phyloP scores from a whole-genome alignment of 1,284 basidiomycete species.

The Papiliotrema fonsecae region DNA sequence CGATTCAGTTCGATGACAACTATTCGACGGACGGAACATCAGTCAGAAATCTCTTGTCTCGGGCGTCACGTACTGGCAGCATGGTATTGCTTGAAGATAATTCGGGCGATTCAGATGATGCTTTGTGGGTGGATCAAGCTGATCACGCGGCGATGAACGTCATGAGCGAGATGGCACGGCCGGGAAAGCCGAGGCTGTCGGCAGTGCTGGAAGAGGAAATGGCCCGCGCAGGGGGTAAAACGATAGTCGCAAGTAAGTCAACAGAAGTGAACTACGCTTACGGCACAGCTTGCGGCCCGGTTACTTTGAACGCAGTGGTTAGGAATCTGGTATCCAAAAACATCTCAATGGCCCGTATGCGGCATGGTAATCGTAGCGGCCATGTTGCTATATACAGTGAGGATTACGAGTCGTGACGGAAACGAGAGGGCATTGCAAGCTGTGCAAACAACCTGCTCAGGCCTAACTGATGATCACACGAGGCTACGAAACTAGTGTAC shows the following conservation, averaged over 20 bases:
- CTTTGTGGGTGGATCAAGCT: conserved; percentile 57
- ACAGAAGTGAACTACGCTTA: conserved; percentile 1
- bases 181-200: conserved; percentile 69
- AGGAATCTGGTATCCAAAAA: conserved; percentile 63
- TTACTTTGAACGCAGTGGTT: conserved; percentile 65
- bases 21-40: conserved; percentile 28
- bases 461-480: too few species aligned
- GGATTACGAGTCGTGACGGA: conserved; percentile 59
- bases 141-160: conserved; percentile 65
- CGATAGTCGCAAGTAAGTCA: conserved; percentile 64
- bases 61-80: conserved; percentile 29
- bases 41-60: conserved; percentile 16
- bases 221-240: conserved; percentile 54
- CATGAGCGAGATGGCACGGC: conserved; percentile 64
- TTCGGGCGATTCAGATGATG: conserved; percentile 33
- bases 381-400: conserved; percentile 61
- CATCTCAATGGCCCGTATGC: conserved; percentile 57
- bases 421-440: too few species aligned
- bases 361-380: conserved; percentile 60
- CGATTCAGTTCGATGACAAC: conserved; percentile 29
- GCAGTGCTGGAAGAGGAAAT: conserved; percentile 65
- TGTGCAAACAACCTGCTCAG: too few species aligned
- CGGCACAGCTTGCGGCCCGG: conserved; percentile 64
- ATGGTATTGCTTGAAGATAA: conserved; percentile 41
- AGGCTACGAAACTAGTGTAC: too few species aligned